Evolutionary conservation across 176 grass and related monocot genomes (phyloP).

Genomic region (Saccharum officinarum): DNA sequence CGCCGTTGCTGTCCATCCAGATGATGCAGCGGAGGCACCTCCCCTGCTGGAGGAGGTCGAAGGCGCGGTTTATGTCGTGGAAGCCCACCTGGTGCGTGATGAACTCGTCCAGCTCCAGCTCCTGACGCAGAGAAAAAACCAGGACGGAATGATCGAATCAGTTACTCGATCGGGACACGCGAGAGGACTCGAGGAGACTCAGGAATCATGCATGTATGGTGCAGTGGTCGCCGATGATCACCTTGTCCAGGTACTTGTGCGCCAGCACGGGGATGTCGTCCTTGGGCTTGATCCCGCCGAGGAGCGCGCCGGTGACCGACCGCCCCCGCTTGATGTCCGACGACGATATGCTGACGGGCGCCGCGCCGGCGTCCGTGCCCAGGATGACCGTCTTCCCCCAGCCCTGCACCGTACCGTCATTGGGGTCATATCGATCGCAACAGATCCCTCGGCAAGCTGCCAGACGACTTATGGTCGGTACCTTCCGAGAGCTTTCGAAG

Average conservation of each 20-base stretch:
- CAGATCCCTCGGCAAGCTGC: not conserved
- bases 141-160: not conserved
- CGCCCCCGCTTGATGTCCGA: constrained; percentile 15
- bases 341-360: constrained; percentile 23
- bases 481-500: constrained; percentile 39
- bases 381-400: constrained; percentile 70
- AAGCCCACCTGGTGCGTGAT: constrained; percentile 56
- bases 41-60: constrained; percentile 46
- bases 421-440: too few species aligned
- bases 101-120: constrained; percentile 56
- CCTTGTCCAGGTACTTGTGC: constrained; percentile 47
- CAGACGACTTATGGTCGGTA: not conserved
- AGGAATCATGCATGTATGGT: not conserved
- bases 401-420: constrained; percentile 31
- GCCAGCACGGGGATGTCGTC: constrained; percentile 53
- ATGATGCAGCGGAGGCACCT: constrained; percentile 55
- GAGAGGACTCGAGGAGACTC: too few species aligned
- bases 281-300: constrained; percentile 64
- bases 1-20: constrained; percentile 47
- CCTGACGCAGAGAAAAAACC: constrained; percentile 2
- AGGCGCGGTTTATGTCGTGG: constrained; percentile 50
- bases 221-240: not conserved
- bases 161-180: not conserved
- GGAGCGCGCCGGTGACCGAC: constrained; percentile 37
- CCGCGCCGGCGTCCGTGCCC: not conserved